phyloP scores from a whole-genome alignment of 2,329 filamentous ascomycete genomes.

The Sporothrix variecibatus region DNA sequence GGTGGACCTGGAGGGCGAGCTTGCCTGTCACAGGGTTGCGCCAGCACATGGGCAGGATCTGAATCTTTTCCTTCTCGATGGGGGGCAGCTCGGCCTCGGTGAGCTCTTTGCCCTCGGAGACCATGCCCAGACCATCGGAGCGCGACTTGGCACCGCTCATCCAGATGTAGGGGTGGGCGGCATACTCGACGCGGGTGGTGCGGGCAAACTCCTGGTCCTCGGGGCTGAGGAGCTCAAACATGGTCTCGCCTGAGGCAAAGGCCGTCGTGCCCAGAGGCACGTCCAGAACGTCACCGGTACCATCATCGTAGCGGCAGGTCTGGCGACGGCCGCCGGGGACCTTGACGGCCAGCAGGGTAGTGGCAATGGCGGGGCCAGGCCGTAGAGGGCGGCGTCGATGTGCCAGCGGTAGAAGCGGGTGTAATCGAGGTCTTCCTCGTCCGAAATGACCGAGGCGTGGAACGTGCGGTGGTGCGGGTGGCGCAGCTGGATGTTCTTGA shows the following conservation, averaged over 20 bases:
- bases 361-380: conserved; percentile 73
- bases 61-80: conserved; percentile 66
- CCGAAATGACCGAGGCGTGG: conserved; percentile 64
- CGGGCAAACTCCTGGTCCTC: conserved; percentile 68
- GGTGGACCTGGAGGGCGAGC: conserved; percentile 73
- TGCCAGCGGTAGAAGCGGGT: conserved; percentile 75
- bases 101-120: conserved; percentile 59
- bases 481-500: conserved; percentile 66
- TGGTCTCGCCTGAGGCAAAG: conserved; percentile 70
- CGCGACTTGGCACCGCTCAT: conserved; percentile 70
- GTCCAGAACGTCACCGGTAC: conserved; percentile 63
- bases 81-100: conserved; percentile 60
- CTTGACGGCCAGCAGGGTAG: conserved; percentile 70
- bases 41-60: conserved; percentile 76
- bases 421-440: conserved; percentile 50
- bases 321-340: conserved; percentile 60
- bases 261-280: conserved; percentile 76
- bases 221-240: conserved; percentile 67
- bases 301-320: conserved; percentile 73
- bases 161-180: conserved; percentile 80
- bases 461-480: conserved; percentile 80
- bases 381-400: conserved; percentile 77
- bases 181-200: conserved; percentile 70
- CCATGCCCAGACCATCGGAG: conserved; percentile 69
- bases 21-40: conserved; percentile 70